These are phyloP conservation scores for Cutaneotrichosporon spelunceum DNA, from an alignment of 1,284 basidiomycete genomes.

Conservation along the genomic window DNA sequence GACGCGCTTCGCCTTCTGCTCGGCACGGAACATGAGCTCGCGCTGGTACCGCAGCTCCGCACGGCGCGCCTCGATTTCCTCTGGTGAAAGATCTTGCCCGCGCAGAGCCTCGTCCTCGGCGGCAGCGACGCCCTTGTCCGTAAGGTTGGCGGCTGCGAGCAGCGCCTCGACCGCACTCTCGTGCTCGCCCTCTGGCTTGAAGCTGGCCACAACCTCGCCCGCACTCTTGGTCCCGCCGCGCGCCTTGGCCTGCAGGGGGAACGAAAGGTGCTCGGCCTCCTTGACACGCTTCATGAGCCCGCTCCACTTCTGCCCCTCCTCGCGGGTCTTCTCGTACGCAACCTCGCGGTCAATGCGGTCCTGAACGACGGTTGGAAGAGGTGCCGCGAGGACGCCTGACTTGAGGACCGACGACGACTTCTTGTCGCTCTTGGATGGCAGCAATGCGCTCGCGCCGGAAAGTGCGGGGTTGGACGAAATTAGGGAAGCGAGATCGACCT, in stretches of 20 bases:
- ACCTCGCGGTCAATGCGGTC: conserved; percentile 89
- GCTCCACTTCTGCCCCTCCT: conserved; percentile 91
- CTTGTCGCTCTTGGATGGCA: conserved; percentile 37
- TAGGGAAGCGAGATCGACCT: conserved; percentile 54
- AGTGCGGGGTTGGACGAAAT: conserved; percentile 62
- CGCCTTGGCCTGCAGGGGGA: conserved; percentile 78
- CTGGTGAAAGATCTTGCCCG: conserved; percentile 64
- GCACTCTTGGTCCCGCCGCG: conserved; percentile 47
- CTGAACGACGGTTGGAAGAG: conserved; percentile 78
- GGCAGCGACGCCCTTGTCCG: conserved; percentile 70
- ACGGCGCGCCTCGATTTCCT: conserved; percentile 77
- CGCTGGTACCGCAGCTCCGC: conserved; percentile 81
- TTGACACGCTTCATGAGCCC: conserved; percentile 83
- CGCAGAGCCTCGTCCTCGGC: conserved; percentile 79
- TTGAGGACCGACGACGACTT: conserved; percentile 59
- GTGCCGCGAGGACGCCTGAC: conserved; percentile 70
- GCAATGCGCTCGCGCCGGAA: conserved; percentile 54
- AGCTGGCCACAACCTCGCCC: conserved; percentile 53
- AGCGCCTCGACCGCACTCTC: conserved; percentile 75
- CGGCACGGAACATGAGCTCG: conserved; percentile 90
- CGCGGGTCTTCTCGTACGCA: conserved; percentile 88
- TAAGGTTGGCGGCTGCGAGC: conserved; percentile 70
- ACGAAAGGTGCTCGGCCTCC: conserved; percentile 87
- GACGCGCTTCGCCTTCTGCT: conserved; percentile 83
- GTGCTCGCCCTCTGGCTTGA: conserved; percentile 75